Conservation (phyloP, 148 eudicot species). For the Persicaria tinctoria region DNA sequence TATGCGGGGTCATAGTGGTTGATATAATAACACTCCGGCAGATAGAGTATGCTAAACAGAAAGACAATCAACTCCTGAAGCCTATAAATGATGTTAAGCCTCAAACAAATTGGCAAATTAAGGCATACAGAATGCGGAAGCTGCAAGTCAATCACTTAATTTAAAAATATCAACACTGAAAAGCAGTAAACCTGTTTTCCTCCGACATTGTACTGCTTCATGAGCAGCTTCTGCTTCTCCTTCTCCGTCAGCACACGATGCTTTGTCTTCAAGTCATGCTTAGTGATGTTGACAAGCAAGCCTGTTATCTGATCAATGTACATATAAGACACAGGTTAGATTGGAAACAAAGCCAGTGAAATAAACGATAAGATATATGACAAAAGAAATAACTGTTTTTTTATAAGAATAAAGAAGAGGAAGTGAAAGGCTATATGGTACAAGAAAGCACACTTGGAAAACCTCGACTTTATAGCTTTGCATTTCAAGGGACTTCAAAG, state of each 20-base stretch:
- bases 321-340: not conserved
- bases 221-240: slow-evolving; percentile 63
- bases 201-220: slow-evolving; percentile 61
- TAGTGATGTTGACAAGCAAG: slow-evolving; percentile 79
- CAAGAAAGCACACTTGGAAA: too few relatives aligned
- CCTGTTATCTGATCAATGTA: slow-evolving; percentile 58
- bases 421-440: not conserved
- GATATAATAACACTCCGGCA: slow-evolving; percentile 81
- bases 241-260: slow-evolving; percentile 50
- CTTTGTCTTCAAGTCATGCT: slow-evolving; percentile 75
- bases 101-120: not conserved
- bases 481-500: slow-evolving; percentile 51
- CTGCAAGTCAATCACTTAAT: not conserved
- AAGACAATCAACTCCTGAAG: not conserved
- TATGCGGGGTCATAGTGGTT: slow-evolving; percentile 84
- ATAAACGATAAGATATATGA: too few relatives aligned
- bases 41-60: not conserved
- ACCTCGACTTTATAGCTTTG: too few relatives aligned
- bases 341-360: not conserved
- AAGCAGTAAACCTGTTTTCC: slow-evolving; percentile 50
- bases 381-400: too few relatives aligned
- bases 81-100: not conserved
- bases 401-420: too few relatives aligned
- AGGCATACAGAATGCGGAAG: not conserved
- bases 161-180: not conserved